Conservation (phyloP, 345 rosid genomes). For the Gossypium australe region DNA sequence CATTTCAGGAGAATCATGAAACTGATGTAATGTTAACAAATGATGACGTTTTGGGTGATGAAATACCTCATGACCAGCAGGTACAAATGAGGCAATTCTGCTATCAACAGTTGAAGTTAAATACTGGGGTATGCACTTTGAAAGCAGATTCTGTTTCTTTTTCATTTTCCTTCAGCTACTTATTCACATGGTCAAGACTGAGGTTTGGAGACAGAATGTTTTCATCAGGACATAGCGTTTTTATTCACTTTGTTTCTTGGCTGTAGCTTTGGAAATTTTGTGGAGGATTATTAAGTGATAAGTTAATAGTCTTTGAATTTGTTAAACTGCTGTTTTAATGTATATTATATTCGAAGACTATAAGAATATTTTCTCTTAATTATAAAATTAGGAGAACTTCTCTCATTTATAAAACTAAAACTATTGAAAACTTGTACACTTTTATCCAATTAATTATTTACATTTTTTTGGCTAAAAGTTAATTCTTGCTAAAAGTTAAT, state of each 20-base stretch:
- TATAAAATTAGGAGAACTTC: not conserved
- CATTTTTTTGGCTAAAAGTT: too few relatives aligned
- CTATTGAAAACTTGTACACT: not conserved
- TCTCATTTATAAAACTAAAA: not conserved
- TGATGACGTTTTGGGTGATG: constrained; percentile 95
- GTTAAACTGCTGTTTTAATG: not conserved
- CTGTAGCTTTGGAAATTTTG: not conserved
- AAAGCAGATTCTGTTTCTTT: not conserved
- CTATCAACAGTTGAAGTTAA: constrained; percentile 61
- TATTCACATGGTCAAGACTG: not conserved
- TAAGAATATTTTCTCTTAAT: not conserved
- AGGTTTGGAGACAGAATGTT: not conserved
- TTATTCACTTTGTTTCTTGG: not conserved
- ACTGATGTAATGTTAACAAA: constrained; percentile 61
- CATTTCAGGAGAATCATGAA: constrained; percentile 58
- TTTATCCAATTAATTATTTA: not conserved
- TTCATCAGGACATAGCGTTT: not conserved
- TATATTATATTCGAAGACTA: not conserved
- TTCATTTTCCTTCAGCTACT: not conserved
- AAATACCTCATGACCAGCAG: constrained; percentile 79
- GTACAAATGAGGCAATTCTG: constrained; percentile 52
- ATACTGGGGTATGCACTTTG: constrained; percentile 45
- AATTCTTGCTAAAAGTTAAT: not conserved
- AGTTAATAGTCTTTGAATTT: not conserved
- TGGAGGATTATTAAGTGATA: not conserved